Evolutionary conservation across 495 filamentous ascomycete genomes (phyloP), one percentile per base, ranked within the genome.

Genomic region (Tuber borchii): DNA sequence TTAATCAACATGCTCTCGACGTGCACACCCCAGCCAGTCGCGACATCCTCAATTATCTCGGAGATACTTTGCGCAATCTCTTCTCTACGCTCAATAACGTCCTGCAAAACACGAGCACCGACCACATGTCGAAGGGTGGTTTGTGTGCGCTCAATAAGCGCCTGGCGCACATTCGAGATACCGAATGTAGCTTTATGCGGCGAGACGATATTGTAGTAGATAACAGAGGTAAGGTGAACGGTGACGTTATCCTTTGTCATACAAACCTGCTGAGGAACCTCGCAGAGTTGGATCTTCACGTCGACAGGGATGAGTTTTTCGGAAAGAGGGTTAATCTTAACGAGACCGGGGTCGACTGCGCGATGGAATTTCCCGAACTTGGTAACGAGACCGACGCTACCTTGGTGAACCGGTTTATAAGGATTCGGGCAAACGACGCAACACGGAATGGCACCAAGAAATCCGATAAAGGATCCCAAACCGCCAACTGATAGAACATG

Each of bases 161-260:
- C 95, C 84, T 96, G 93, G 77, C 90, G 91, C 76, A 99, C 91
- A 85, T 99, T 96, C 85, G 89, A 85, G 84, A 99, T 98, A 77
- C 95, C 96, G 84, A 99, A 99, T 56, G 96, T 96, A 75, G 94
- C 92, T 86, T 96, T 97, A 89, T 98, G 95, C 1, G 95, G 95
- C 12, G 92, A 93, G 73, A 89, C 91, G 83, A 99, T 93, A 88
- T 97, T 93, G 87, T 99, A 99, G 88, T 99, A 99, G 87, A 99
- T 99, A 78, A 99, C 95, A 42, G 92, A 95, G 46, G 93, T 98
- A 75, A 99, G 88, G 81, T 95, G 90, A 69, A 99, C 88, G 39
- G 91, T 96, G 75, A 98, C 95, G 80, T 98, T 98, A 86, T 99
- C 95, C 85, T 97, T 97, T 84, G 96, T 99, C 94, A 99, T 99